A percentile compares a stretch with the other conserved stretches of the same genome.
Evolutionary conservation across 805 yeast species (phyloP).

Genomic region (Priceomyces castillae): DNA sequence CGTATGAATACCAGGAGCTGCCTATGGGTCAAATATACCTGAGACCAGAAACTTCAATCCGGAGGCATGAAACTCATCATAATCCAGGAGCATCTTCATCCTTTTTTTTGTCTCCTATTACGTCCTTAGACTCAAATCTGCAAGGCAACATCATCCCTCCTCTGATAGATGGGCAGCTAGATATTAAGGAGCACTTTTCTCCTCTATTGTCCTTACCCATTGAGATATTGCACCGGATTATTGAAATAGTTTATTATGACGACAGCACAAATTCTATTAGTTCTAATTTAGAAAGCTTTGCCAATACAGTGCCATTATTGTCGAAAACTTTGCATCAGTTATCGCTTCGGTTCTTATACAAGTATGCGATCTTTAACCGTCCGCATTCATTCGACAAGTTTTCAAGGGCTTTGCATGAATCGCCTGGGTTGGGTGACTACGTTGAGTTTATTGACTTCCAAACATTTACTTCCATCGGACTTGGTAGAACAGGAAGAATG

Average conservation of each 20-base stretch:
- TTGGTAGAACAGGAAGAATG: slow-evolving; percentile 88
- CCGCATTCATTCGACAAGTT: slow-evolving; percentile 78
- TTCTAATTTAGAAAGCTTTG: slow-evolving; percentile 49
- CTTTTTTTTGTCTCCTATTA: slow-evolving; percentile 24
- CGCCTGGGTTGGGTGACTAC: slow-evolving; percentile 50
- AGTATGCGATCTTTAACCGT: slow-evolving; percentile 70
- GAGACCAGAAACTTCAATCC: background rate
- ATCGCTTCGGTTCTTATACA: slow-evolving; percentile 56
- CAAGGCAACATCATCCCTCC: background rate
- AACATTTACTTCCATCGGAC: slow-evolving; percentile 83
- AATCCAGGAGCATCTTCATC: slow-evolving; percentile 10
- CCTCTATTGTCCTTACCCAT: slow-evolving; percentile 44
- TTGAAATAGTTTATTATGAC: slow-evolving; percentile 55
- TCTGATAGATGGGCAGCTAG: slow-evolving; percentile 5
- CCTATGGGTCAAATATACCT: slow-evolving; percentile 8
- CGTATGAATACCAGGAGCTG: slow-evolving; percentile 2
- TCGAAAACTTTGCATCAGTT: slow-evolving; percentile 57
- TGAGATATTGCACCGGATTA: slow-evolving; percentile 53
- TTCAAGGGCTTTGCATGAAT: slow-evolving; percentile 48
- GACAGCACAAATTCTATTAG: slow-evolving; percentile 52
- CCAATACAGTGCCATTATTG: slow-evolving; percentile 52
- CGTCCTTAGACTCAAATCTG: slow-evolving; percentile 23
- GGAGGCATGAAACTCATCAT: background rate
- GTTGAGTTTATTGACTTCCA: slow-evolving; percentile 82
- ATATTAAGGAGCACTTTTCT: slow-evolving; percentile 6